A percentile compares a stretch with the other conserved stretches of the same genome.
These are phyloP conservation scores for Amanita brunnescens DNA, from an alignment of 768 basidiomycete genomes.

Conservation along the genomic window DNA sequence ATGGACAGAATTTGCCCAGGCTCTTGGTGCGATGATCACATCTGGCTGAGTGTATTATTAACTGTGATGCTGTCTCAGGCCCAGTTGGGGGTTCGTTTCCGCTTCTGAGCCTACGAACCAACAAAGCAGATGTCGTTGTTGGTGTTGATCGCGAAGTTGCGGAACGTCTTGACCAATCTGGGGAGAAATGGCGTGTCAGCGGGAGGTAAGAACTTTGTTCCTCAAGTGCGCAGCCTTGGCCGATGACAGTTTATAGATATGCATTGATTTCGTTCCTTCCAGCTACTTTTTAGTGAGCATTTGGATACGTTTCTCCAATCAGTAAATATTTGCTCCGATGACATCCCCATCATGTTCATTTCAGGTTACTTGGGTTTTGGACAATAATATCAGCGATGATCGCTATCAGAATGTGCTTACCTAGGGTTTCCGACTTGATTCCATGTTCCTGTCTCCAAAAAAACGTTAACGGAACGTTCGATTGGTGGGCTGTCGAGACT, in stretches of 20 bases:
- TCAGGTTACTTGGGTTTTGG: too few species aligned
- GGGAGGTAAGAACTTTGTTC: slow-evolving; percentile 50
- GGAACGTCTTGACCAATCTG: slow-evolving; percentile 55
- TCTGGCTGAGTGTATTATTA: neutral
- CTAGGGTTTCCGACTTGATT: too few species aligned
- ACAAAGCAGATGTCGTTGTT: slow-evolving; percentile 92
- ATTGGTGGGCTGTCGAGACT: too few species aligned
- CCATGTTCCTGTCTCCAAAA: too few species aligned
- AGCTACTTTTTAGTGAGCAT: neutral
- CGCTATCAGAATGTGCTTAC: too few species aligned
- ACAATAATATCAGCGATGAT: too few species aligned
- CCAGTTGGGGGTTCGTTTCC: slow-evolving; percentile 75
- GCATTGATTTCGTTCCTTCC: slow-evolving; percentile 6
- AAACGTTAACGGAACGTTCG: too few species aligned
- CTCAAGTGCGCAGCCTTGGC: neutral
- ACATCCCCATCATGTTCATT: too few species aligned
- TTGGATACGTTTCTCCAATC: too few species aligned
- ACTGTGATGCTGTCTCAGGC: slow-evolving; percentile 31
- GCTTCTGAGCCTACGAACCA: slow-evolving; percentile 79
- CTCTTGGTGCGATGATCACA: slow-evolving; percentile 45
- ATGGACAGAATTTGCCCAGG: slow-evolving; percentile 63
- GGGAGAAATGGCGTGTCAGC: slow-evolving; percentile 67
- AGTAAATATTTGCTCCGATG: too few species aligned
- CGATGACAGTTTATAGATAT: neutral
- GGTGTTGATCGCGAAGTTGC: slow-evolving; percentile 66